A percentile compares a stretch with the other conserved stretches of the same genome.
phyloP scores from a whole-genome alignment of 129 eudicot species.

The Mikania micrantha region DNA sequence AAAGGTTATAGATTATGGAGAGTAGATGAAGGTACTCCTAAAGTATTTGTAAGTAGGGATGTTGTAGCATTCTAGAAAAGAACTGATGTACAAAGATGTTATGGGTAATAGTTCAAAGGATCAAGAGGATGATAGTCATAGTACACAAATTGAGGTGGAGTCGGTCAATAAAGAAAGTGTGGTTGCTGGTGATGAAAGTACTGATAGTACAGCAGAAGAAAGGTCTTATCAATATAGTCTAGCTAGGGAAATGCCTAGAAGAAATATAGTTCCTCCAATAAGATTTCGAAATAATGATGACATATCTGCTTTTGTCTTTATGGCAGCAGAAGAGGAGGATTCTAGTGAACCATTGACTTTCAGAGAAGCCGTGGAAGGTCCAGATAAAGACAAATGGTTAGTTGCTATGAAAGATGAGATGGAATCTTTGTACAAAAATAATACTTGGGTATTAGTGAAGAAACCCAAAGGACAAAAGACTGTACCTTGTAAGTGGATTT shows the following conservation, averaged over 20 bases:
- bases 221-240: too few species aligned
- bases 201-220: too few species aligned
- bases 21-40: too few species aligned
- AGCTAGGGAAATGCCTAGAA: not conserved
- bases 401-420: not conserved
- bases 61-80: too few species aligned
- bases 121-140: too few species aligned
- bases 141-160: too few species aligned
- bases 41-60: too few species aligned
- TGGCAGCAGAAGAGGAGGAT: not conserved
- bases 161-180: too few species aligned
- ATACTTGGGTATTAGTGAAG: not conserved
- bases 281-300: not conserved
- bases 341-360: not conserved
- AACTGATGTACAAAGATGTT: too few species aligned
- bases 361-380: not conserved
- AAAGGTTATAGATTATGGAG: too few species aligned
- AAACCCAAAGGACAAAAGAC: not conserved
- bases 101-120: too few species aligned
- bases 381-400: not conserved
- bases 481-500: not conserved
- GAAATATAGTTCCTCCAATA: not conserved
- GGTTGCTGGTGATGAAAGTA: too few species aligned
- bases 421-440: not conserved
- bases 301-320: not conserved